A percentile compares a stretch with the other conserved stretches of the same genome.
Conservation (phyloP, 257 asterid species). For the Solanum chmielewskii region DNA sequence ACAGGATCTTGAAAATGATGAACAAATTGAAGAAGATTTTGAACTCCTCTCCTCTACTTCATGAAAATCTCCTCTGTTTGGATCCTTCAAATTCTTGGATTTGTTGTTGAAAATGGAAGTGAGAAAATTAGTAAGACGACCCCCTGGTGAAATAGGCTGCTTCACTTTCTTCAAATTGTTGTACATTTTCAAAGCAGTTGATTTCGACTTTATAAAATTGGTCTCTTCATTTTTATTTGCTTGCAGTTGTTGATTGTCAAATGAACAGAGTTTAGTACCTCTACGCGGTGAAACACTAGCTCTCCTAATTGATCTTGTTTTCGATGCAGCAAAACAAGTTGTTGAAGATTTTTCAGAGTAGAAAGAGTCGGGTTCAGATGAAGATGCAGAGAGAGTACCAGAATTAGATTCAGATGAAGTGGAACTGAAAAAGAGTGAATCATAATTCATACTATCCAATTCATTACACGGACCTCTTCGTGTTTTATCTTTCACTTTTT, state of each 20-base stretch:
- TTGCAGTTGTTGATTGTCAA: neutral
- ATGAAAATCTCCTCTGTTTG: neutral
- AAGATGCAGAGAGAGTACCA: conserved; percentile 47
- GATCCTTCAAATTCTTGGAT: conserved; percentile 4
- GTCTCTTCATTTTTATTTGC: conserved; percentile 4
- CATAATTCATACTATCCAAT: conserved; percentile 9
- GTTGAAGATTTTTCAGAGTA: conserved; percentile 8
- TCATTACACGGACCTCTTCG: conserved; percentile 8
- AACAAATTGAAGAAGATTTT: conserved; percentile 35
- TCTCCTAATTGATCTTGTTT: conserved; percentile 29
- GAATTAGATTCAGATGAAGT: conserved; percentile 68
- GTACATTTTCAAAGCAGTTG: conserved; percentile 49
- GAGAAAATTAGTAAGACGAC: conserved; percentile 44
- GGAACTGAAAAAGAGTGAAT: conserved; percentile 60
- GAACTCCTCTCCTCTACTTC: neutral
- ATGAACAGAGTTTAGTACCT: neutral
- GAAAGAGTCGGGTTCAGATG: conserved; percentile 60
- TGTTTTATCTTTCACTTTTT: conserved; percentile 16
- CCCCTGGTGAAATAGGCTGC: conserved; percentile 84
- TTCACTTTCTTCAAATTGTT: conserved; percentile 58
- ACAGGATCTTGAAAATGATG: conserved; percentile 62
- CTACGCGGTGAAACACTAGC: neutral
- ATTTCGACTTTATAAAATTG: conserved; percentile 28
- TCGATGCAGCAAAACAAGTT: conserved; percentile 34
- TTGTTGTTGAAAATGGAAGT: conserved; percentile 41